Evolutionary conservation across 352 stramenopile species (phyloP).

Genomic region (Elongisporangium undulatum): DNA sequence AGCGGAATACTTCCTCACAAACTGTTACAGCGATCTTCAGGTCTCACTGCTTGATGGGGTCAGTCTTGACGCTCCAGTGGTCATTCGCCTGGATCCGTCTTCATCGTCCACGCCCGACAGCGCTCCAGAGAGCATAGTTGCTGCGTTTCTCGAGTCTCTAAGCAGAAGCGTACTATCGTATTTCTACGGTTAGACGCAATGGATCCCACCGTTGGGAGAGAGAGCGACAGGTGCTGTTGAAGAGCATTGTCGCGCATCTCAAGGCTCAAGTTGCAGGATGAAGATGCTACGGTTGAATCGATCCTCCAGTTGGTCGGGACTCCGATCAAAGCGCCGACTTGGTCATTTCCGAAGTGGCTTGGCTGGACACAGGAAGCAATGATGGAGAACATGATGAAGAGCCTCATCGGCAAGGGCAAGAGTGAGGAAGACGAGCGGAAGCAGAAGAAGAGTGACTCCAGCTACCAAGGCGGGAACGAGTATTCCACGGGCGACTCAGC

Average conservation of each 20-base stretch:
- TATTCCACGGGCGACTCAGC: background rate
- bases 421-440: background rate
- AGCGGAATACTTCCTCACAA: conserved; percentile 31
- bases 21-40: conserved; percentile 30
- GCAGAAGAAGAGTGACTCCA: background rate
- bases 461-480: background rate
- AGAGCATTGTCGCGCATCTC: background rate
- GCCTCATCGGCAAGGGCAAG: background rate
- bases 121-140: conserved; percentile 7
- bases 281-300: background rate
- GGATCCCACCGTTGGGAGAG: background rate
- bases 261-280: too few relatives aligned
- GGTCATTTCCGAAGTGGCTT: background rate
- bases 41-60: conserved; percentile 27
- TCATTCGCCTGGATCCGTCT: conserved; percentile 8
- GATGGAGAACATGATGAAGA: background rate
- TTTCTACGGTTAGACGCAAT: conserved; percentile 12
- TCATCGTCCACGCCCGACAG: conserved; percentile 6
- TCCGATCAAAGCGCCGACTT: background rate
- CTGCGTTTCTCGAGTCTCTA: conserved; percentile 17
- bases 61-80: conserved; percentile 3
- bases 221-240: background rate
- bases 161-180: conserved; percentile 15
- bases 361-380: background rate
- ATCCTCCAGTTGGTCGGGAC: background rate